Evolutionary conservation across 306 rosid species (phyloP).

Genomic region (Casuarina equisetifolia): DNA sequence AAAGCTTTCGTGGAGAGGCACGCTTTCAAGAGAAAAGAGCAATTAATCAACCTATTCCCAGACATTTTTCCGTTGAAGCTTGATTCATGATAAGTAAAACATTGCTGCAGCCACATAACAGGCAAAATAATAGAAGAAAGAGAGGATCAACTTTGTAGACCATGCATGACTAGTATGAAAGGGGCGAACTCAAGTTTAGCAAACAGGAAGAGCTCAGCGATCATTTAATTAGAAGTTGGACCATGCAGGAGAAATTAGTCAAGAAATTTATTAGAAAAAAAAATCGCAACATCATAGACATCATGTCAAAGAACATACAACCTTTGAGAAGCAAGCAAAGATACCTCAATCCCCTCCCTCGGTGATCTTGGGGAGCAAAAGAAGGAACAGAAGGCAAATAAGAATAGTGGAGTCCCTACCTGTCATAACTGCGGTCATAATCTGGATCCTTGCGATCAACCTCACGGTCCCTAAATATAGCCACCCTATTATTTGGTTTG

Average conservation of each 20-base stretch:
- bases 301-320: neutral
- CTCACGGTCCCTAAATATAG: conserved; percentile 93
- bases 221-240: neutral
- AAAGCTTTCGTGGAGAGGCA: neutral
- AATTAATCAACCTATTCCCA: neutral
- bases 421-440: conserved; percentile 85
- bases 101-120: neutral
- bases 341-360: neutral
- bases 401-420: conserved; percentile 39
- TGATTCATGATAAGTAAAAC: neutral
- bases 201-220: neutral
- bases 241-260: neutral
- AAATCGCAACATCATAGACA: neutral
- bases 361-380: neutral
- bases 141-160: neutral
- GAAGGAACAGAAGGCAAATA: neutral
- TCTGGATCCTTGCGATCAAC: conserved; percentile 95
- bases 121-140: neutral
- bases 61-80: neutral
- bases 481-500: conserved; percentile 79
- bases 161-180: neutral
- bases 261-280: neutral
- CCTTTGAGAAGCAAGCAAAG: neutral
- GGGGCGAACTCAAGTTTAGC: neutral
- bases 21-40: neutral